Percentiles rank a stretch among this genome's conserved stretches.
phyloP scores from a whole-genome alignment of 106 monocot species.

The Apostasia ramifera region DNA sequence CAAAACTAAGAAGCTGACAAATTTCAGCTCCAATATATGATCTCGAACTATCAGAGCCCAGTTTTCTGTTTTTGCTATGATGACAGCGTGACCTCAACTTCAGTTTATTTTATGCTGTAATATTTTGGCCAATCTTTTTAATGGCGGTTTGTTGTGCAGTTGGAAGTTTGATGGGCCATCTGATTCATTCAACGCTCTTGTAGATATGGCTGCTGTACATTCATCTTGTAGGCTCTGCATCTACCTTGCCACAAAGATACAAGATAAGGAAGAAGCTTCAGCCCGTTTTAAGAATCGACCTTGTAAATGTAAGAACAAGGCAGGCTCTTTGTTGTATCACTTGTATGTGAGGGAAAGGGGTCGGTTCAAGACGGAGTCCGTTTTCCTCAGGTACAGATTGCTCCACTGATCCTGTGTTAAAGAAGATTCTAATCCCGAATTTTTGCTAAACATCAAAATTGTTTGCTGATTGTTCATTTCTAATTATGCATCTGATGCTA shows the following conservation, averaged over 20 bases:
- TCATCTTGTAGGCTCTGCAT: slow-evolving; percentile 86
- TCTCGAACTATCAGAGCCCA: no score
- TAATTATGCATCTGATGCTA: no score
- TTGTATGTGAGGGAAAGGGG: slow-evolving; percentile 79
- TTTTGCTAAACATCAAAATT: no score
- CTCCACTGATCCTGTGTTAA: no score
- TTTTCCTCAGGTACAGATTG: slow-evolving; percentile 51
- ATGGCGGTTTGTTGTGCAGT: slow-evolving; percentile 10
- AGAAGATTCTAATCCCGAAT: no score
- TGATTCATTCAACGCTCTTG: slow-evolving; percentile 80
- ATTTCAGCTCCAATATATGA: no score
- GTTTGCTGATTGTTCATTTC: no score
- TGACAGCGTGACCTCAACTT: no score
- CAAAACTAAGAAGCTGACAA: no score
- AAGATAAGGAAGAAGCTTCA: slow-evolving; percentile 44
- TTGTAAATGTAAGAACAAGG: slow-evolving; percentile 40
- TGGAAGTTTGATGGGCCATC: slow-evolving; percentile 84
- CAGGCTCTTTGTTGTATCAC: slow-evolving; percentile 42
- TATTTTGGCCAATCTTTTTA: not conserved
- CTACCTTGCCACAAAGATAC: slow-evolving; percentile 61
- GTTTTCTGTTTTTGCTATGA: no score
- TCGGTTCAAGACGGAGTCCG: slow-evolving; percentile 43
- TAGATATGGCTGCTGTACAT: slow-evolving; percentile 89
- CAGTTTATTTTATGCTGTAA: no score
- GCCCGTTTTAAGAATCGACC: slow-evolving; percentile 45